phyloP scores from a whole-genome alignment of 148 eudicot species.

The Diospyros kaki region DNA sequence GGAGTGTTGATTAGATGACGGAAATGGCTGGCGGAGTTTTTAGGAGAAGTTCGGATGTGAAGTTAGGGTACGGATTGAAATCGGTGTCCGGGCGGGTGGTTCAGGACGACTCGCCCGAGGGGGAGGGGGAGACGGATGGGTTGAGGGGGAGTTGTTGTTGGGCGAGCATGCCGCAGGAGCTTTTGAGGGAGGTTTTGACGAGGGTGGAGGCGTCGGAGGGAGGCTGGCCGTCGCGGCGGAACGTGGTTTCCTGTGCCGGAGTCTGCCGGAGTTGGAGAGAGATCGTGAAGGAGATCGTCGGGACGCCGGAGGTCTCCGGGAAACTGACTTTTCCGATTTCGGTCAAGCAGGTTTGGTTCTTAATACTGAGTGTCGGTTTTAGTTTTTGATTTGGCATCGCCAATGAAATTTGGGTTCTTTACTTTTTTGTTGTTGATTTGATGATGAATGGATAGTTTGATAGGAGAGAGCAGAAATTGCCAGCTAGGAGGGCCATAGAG shows the following conservation, averaged over 20 bases:
- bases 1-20: constrained; percentile 1
- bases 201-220: constrained; percentile 58
- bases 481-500: neutral
- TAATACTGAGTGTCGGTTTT: neutral
- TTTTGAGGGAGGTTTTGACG: constrained; percentile 64
- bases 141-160: constrained; percentile 49
- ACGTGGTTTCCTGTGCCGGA: constrained; percentile 54
- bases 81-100: constrained; percentile 47
- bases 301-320: constrained; percentile 45
- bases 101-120: constrained; percentile 30
- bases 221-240: constrained; percentile 49
- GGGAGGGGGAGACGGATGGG: constrained; percentile 25
- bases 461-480: neutral
- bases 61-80: constrained; percentile 32
- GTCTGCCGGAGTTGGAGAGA: constrained; percentile 65
- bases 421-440: neutral
- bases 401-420: neutral
- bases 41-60: constrained; percentile 30
- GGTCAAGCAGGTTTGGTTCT: constrained; percentile 47
- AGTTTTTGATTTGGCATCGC: too few relatives aligned
- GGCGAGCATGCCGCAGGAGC: constrained; percentile 61
- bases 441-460: neutral
- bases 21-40: constrained; percentile 11
- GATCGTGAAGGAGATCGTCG: constrained; percentile 53
- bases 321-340: constrained; percentile 58